These are phyloP conservation scores for Colletotrichum incanum DNA, from an alignment of 2,329 filamentous ascomycete species.

Conservation along the genomic window DNA sequence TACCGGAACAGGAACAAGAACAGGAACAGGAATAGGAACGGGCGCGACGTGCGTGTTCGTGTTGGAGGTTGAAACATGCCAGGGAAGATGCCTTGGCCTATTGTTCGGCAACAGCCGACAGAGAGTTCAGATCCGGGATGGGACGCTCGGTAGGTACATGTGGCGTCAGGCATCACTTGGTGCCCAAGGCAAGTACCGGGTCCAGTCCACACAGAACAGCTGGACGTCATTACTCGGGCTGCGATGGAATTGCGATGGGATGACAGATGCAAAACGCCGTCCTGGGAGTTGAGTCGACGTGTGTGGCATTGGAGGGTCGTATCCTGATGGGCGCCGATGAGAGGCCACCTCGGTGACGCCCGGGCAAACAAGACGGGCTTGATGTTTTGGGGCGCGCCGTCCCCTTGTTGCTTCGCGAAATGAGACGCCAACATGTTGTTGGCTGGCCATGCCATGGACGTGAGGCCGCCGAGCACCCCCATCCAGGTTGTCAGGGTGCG, in stretches of 20 bases:
- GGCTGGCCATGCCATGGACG: background rate
- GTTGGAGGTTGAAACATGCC: slow-evolving; percentile 28
- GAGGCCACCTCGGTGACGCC: too few species aligned
- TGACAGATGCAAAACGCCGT: slow-evolving; percentile 26
- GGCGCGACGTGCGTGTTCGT: background rate
- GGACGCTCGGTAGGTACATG: slow-evolving; percentile 19
- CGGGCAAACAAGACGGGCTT: background rate
- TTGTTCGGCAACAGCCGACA: slow-evolving; percentile 31
- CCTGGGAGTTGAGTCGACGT: background rate
- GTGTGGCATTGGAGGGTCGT: background rate
- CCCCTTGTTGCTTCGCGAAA: background rate
- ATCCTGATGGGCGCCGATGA: too few species aligned
- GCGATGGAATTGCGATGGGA: slow-evolving; percentile 22
- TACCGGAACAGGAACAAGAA: background rate
- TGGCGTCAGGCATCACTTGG: slow-evolving; percentile 4
- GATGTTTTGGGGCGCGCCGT: background rate
- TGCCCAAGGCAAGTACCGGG: slow-evolving; percentile 11
- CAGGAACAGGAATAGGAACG: background rate
- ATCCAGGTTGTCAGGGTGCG: background rate
- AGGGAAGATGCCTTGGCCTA: slow-evolving; percentile 21
- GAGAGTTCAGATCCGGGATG: slow-evolving; percentile 23
- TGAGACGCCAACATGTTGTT: background rate
- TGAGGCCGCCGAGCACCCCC: background rate
- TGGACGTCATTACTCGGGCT: slow-evolving; percentile 20
- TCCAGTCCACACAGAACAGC: background rate